Evolutionary conservation across 768 basidiomycete genomes (phyloP).

Genomic region (Lactarius evosmus): DNA sequence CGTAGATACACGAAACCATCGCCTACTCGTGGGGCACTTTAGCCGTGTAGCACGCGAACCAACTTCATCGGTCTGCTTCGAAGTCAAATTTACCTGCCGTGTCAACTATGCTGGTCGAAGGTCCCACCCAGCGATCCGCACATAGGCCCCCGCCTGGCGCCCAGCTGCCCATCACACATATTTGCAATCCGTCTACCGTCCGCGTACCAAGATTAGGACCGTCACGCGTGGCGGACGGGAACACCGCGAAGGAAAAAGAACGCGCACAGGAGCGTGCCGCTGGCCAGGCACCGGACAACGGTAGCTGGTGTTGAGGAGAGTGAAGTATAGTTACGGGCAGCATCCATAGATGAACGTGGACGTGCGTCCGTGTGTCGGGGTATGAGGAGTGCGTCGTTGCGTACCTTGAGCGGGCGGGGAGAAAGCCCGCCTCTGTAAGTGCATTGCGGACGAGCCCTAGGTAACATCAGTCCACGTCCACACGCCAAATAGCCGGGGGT

Average conservation of each 20-base stretch:
- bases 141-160: constrained; percentile 62
- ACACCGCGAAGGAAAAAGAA: constrained; percentile 41
- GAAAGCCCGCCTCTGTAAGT: constrained; percentile 35
- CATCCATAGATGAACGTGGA: too few relatives aligned
- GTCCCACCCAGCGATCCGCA: constrained; percentile 37
- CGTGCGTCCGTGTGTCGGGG: not conserved
- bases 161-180: constrained; percentile 71
- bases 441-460: constrained; percentile 34
- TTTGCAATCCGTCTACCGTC: constrained; percentile 53
- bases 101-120: too few relatives aligned
- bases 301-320: constrained; percentile 39
- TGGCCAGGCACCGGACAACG: constrained; percentile 33
- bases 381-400: not conserved
- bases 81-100: too few relatives aligned
- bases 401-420: constrained; percentile 38
- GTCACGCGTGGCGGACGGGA: not conserved
- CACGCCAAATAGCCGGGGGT: too few relatives aligned
- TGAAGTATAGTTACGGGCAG: constrained; percentile 39
- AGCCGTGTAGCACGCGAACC: too few relatives aligned
- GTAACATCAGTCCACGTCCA: not conserved
- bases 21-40: too few relatives aligned
- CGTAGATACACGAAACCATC: too few relatives aligned
- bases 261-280: constrained; percentile 27
- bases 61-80: too few relatives aligned
- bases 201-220: constrained; percentile 51